phyloP scores from a whole-genome alignment of 2,329 filamentous ascomycete species.

The Hymenoscyphus salicellus region DNA sequence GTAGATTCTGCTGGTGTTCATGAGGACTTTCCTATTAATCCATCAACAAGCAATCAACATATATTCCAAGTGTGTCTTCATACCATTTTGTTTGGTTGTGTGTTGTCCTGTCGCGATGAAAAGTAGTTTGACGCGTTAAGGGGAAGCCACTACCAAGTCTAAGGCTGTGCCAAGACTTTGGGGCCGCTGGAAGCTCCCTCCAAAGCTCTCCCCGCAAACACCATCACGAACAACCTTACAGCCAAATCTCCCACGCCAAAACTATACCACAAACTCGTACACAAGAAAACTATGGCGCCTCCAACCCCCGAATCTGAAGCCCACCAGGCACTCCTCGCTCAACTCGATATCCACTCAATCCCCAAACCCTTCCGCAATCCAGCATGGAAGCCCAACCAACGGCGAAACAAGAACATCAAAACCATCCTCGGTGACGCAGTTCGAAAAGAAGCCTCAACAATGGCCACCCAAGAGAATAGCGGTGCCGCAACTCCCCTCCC shows the following conservation, averaged over 20 bases:
- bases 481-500: slow-evolving; percentile 67
- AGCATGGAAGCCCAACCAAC: slow-evolving; percentile 86
- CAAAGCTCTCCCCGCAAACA: not conserved
- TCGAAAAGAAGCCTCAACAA: slow-evolving; percentile 82
- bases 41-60: not conserved
- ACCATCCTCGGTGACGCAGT: slow-evolving; percentile 88
- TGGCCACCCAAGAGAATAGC: slow-evolving; percentile 78
- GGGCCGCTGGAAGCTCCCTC: not conserved
- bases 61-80: not conserved
- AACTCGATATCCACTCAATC: slow-evolving; percentile 84
- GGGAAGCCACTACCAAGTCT: not conserved
- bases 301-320: slow-evolving; percentile 49
- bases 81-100: slow-evolving; percentile 13
- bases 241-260: not conserved
- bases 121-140: slow-evolving; percentile 19
- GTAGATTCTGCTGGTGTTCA: slow-evolving; percentile 91
- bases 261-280: not conserved
- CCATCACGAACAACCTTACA: not conserved
- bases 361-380: slow-evolving; percentile 88
- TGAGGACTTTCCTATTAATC: slow-evolving; percentile 78
- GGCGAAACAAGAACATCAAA: slow-evolving; percentile 98
- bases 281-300: slow-evolving; percentile 28
- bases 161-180: slow-evolving; percentile 9
- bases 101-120: slow-evolving; percentile 3
- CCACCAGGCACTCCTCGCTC: slow-evolving; percentile 82